phyloP scores from a whole-genome alignment of 139 green algal genomes.

The Haematococcus lacustris region DNA sequence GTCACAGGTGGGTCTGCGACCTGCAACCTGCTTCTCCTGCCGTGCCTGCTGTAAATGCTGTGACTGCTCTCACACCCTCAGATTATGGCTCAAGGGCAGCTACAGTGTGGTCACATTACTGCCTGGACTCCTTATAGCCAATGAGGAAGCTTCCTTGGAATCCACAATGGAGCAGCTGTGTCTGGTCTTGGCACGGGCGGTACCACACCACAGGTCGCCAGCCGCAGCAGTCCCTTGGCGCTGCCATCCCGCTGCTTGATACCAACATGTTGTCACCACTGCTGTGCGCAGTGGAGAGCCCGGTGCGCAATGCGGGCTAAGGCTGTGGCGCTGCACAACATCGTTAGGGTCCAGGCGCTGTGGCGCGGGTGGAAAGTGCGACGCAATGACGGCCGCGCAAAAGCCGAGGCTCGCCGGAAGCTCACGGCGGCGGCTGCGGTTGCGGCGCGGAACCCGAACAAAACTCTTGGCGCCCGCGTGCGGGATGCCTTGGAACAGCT shows the following conservation, averaged over 20 bases:
- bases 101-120: too few relatives aligned
- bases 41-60: not conserved
- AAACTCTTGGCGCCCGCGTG: slow-evolving; percentile 41
- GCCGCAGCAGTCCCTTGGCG: not conserved
- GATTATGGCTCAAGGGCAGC: not conserved
- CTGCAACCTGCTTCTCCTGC: not conserved
- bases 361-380: slow-evolving; percentile 48
- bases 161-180: slow-evolving; percentile 1
- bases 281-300: too few relatives aligned
- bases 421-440: slow-evolving; percentile 26
- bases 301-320: too few relatives aligned
- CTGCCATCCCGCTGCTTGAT: not conserved
- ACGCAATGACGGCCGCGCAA: slow-evolving; percentile 3
- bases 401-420: slow-evolving; percentile 26
- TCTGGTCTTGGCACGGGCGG: not conserved
- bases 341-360: slow-evolving; percentile 32
- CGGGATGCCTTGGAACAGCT: slow-evolving; percentile 49
- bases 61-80: not conserved
- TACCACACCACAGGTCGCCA: not conserved
- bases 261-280: not conserved
- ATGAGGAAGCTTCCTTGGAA: too few relatives aligned
- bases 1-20: too few relatives aligned
- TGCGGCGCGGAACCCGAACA: slow-evolving; percentile 19
- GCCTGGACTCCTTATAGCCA: too few relatives aligned
- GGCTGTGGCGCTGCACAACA: not conserved